A percentile compares a stretch with the other conserved stretches of the same genome.
phyloP scores from a whole-genome alignment of 352 stramenopile genomes.

The Globisporangium splendens region DNA sequence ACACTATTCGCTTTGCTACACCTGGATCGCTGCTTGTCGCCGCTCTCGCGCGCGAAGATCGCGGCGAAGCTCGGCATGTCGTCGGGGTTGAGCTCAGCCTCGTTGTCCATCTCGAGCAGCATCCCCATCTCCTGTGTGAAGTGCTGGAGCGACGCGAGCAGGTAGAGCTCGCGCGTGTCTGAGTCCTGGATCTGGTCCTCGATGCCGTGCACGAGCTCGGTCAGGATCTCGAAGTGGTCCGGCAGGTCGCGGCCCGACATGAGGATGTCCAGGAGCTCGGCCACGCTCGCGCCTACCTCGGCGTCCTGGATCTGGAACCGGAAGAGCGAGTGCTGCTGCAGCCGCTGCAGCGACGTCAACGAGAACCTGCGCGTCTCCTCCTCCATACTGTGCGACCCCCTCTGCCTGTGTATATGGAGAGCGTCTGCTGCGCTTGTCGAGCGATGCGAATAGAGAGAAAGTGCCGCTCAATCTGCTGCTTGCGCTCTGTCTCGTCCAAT shows the following conservation, averaged over 20 bases:
- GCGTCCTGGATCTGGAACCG: slow-evolving; percentile 57
- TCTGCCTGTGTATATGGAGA: neutral
- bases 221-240: slow-evolving; percentile 47
- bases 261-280: slow-evolving; percentile 48
- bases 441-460: neutral
- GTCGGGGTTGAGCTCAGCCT: slow-evolving; percentile 18
- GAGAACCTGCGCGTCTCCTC: slow-evolving; percentile 7
- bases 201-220: slow-evolving; percentile 20
- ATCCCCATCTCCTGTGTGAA: slow-evolving; percentile 69
- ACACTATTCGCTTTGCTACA: neutral
- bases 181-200: slow-evolving; percentile 46
- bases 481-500: neutral
- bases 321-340: slow-evolving; percentile 59
- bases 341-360: slow-evolving; percentile 20
- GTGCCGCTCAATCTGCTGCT: neutral
- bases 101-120: slow-evolving; percentile 45
- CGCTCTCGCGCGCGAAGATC: slow-evolving; percentile 13
- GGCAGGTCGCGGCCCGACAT: slow-evolving; percentile 31
- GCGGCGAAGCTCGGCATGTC: slow-evolving; percentile 25
- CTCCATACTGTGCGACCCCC: neutral
- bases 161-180: slow-evolving; percentile 36
- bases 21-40: neutral
- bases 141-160: slow-evolving; percentile 52
- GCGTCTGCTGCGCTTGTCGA: neutral
- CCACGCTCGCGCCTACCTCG: slow-evolving; percentile 29